Percentiles rank a stretch among this genome's conserved stretches.
These are phyloP conservation scores for Evansstolkia leycettana DNA, from an alignment of 495 filamentous ascomycete genomes.

Conservation along the genomic window DNA sequence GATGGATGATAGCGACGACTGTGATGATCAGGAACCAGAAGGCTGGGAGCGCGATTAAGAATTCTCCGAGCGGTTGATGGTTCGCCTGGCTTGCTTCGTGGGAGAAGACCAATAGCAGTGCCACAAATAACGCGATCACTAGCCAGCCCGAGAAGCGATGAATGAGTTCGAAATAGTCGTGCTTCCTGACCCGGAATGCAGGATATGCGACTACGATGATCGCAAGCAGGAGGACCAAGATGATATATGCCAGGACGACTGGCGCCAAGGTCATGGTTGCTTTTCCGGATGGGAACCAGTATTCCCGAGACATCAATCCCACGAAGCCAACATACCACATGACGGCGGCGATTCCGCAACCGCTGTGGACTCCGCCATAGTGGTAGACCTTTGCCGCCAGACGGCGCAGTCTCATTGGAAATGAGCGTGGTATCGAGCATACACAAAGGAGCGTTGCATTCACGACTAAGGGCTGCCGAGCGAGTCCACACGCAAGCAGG, in stretches of 20 bases:
- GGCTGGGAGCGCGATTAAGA: conserved; percentile 25
- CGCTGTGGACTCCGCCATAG: conserved; percentile 66
- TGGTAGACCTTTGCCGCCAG: conserved; percentile 64
- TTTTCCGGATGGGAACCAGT: conserved; percentile 13
- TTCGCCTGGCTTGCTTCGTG: conserved; percentile 18
- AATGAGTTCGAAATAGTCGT: conserved; percentile 45
- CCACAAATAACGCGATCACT: conserved; percentile 35
- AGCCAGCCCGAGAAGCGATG: conserved; percentile 46
- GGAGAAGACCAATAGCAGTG: conserved; percentile 23
- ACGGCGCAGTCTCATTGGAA: conserved; percentile 50
- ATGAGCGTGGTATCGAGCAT: conserved; percentile 43
- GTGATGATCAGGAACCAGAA: conserved; percentile 32
- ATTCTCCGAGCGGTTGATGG: conserved; percentile 16
- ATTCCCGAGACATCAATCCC: conserved; percentile 35
- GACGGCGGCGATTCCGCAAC: conserved; percentile 53
- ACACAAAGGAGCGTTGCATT: conserved; percentile 57
- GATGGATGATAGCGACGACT: conserved; percentile 27
- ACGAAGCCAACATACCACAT: conserved; percentile 58
- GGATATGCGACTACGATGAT: conserved; percentile 35
- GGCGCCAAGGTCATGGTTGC: conserved; percentile 17
- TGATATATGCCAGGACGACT: conserved; percentile 25
- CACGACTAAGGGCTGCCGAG: conserved; percentile 64
- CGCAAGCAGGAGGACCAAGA: conserved; percentile 25
- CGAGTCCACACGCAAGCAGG: conserved; percentile 41
- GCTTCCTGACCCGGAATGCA: conserved; percentile 28